These are phyloP conservation scores for Coccinonectria pachysandricola DNA, from an alignment of 2,329 filamentous ascomycete species.

Conservation along the genomic window DNA sequence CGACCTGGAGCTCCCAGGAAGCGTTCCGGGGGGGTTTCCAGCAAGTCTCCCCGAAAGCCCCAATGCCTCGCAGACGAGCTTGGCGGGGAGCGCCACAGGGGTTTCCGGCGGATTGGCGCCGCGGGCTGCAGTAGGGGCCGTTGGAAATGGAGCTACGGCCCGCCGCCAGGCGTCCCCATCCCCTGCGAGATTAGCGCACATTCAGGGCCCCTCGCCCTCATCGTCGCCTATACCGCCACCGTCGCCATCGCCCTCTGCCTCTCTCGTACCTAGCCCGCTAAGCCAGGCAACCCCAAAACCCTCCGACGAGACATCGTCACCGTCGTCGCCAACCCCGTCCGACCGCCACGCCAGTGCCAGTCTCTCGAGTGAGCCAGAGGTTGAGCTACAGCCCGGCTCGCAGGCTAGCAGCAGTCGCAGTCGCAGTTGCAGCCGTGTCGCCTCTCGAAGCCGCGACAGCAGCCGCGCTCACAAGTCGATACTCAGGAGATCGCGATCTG, in stretches of 20 bases:
- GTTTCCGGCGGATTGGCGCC: constrained; percentile 13
- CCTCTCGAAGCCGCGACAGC: constrained; percentile 6
- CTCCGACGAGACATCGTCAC: constrained; percentile 14
- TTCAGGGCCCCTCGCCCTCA: constrained; percentile 5
- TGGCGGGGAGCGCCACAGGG: constrained; percentile 6
- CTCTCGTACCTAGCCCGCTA: constrained; percentile 6
- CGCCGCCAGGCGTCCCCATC: constrained; percentile 10
- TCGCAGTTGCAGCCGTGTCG: constrained; percentile 3
- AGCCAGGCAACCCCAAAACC: constrained; percentile 18
- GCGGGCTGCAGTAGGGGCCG: constrained; percentile 9
- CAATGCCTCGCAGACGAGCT: too few relatives aligned
- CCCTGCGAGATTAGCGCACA: constrained; percentile 4
- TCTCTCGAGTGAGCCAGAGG: too few relatives aligned
- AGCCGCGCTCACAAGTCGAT: too few relatives aligned
- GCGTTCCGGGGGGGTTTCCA: too few relatives aligned
- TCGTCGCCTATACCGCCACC: constrained; percentile 6
- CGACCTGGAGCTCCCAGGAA: too few relatives aligned
- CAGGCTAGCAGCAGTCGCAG: constrained; percentile 8
- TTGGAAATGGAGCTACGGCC: constrained; percentile 6
- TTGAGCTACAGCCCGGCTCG: constrained; percentile 5
- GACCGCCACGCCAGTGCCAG: too few relatives aligned
- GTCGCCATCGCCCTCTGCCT: constrained; percentile 11
- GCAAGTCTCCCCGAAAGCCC: too few relatives aligned
- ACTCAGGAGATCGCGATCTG: too few relatives aligned
- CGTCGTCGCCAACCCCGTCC: constrained; percentile 7